phyloP scores from a whole-genome alignment of 192 early-diverging fungal genomes.

The Podila clonocystis region DNA sequence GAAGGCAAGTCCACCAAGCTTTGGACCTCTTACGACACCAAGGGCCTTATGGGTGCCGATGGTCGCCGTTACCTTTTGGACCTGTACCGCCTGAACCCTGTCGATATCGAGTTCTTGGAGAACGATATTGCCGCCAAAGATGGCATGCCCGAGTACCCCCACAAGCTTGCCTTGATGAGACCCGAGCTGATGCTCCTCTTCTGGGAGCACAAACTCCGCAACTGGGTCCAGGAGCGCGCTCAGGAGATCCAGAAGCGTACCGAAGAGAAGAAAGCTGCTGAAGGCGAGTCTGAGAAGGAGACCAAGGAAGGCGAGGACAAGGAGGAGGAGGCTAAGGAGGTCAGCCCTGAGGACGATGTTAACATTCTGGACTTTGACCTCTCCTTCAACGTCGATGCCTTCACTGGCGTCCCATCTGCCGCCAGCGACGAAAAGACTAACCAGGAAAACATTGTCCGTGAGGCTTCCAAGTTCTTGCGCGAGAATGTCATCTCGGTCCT shows the following conservation, averaged over 20 bases:
- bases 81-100: constrained; percentile 89
- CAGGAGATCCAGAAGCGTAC: constrained; percentile 54
- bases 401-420: constrained; percentile 57
- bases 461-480: constrained; percentile 80
- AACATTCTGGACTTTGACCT: constrained; percentile 58
- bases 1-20: constrained; percentile 71
- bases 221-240: constrained; percentile 66
- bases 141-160: constrained; percentile 81
- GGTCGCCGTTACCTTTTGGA: constrained; percentile 93
- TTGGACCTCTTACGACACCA: constrained; percentile 88
- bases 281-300: not conserved
- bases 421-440: constrained; percentile 32
- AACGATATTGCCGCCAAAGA: constrained; percentile 67
- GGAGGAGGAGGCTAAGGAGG: constrained; percentile 21
- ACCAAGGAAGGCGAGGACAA: not conserved
- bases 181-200: constrained; percentile 87
- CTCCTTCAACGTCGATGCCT: constrained; percentile 66
- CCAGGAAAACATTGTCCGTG: constrained; percentile 74
- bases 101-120: constrained; percentile 92
- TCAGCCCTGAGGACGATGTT: constrained; percentile 53
- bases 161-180: constrained; percentile 84
- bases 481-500: constrained; percentile 72
- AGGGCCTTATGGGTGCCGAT: constrained; percentile 93
- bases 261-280: constrained; percentile 33
- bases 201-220: constrained; percentile 83